Base-by-base conservation (phyloP, 805 yeast species). In the Cyberlindnera sargentensis region DNA sequence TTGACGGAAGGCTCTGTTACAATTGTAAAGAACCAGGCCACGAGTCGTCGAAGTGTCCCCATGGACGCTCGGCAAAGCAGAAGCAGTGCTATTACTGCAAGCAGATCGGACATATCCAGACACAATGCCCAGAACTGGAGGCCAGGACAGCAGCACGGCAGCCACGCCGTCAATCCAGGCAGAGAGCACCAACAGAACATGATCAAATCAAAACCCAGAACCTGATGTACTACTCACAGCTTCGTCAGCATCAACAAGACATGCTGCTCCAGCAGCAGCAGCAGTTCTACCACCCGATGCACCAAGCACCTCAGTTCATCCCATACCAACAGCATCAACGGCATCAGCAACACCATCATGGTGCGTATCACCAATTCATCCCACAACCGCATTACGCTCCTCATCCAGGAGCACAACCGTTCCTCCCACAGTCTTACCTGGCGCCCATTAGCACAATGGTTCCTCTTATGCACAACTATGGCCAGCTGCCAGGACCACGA, bases 11-110 rank as follows among this genome's bases (percentile, higher is more conserved):
- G 27, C 50, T 60, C 3, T 61, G 65, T 40, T 61, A 60, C 44
- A 61, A 61, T 43, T 61, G 65, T 44, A 60, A 59, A 30, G 31
- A 51, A 25, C 62, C 63, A 4, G 63, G 60, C 2, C 65, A 61
- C 39, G 59, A 58, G 37, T 50, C 60, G 6, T 49, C 59, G 0
- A 37, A 49, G 0, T 61, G 65, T 35, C 57, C 59, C 26, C 39
- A 46, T 24, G 57, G 46, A 8, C 50, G 55, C 37, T 47, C 46
- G 31, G 38, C 50, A 4, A 40, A 42, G 4, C 41, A 43, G 23
- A 60, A 60, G 32, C 65, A 61, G 43, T 61, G 65, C 35, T 61
- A 60, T 38, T 49, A 47, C 26, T 61, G 64, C 31, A 48, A 57
- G 29, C 42, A 47, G 30, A 49, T 57, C 8, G 65, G 65, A 6